Conservation (phyloP, 331 rosid species). For the Acacia pycnantha region DNA sequence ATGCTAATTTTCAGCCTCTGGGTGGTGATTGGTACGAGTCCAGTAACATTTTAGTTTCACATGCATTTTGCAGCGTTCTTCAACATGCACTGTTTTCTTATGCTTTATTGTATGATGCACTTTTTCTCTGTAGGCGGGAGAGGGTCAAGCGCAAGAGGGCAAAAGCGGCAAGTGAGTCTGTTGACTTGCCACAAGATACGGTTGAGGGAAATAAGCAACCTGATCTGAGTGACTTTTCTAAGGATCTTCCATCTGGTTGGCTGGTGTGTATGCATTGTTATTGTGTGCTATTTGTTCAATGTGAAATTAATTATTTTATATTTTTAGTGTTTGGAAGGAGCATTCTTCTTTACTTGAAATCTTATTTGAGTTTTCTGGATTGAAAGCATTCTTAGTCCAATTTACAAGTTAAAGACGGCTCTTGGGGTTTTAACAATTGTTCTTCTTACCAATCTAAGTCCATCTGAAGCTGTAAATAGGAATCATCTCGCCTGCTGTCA, state of each 20-base stretch:
- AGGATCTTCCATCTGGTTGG: conserved; percentile 83
- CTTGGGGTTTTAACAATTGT: neutral
- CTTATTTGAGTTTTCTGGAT: conserved; percentile 13
- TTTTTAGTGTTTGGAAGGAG: neutral
- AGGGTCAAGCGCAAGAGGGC: conserved; percentile 84
- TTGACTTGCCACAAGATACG: conserved; percentile 32
- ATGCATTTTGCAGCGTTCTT: neutral
- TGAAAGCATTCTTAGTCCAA: neutral
- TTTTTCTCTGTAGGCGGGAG: conserved; percentile 66
- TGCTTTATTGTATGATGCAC: neutral
- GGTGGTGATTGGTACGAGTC: conserved; percentile 53
- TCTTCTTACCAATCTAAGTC: neutral
- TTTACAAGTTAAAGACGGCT: neutral
- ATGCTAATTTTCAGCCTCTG: conserved; percentile 56
- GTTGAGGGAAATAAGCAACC: conserved; percentile 53
- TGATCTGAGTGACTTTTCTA: conserved; percentile 54
- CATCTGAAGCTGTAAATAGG: neutral
- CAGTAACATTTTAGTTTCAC: conserved; percentile 17
- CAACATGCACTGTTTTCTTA: neutral
- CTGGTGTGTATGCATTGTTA: conserved; percentile 48
- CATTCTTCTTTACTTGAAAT: conserved; percentile 14
- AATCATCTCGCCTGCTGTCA: neutral
- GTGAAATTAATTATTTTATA: neutral
- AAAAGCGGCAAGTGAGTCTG: conserved; percentile 49
- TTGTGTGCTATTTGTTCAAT: neutral